Base-by-base conservation (phyloP, 768 basidiomycete species). In the Rubroboletus pulcherrimus region DNA sequence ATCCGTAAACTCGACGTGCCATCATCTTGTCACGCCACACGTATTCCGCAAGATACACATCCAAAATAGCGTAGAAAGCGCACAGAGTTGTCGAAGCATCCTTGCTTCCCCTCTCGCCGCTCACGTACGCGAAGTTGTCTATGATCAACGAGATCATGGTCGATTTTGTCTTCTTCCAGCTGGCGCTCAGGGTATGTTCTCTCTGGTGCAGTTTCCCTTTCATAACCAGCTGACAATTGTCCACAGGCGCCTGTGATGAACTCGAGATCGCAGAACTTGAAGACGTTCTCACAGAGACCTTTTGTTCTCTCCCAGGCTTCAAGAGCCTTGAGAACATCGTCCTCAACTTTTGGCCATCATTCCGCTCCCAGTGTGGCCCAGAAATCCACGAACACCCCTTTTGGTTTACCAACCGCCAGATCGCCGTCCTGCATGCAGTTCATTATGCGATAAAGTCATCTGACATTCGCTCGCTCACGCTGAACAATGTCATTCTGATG, bases 311-410 rank as follows among this genome's bases (percentile, higher is more conserved):
- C 1, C 19, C 63, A 1, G 39, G 37, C 17, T 61, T 71, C 43
- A 53, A 56, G 53, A 62, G 58, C 34, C 62, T 71, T 4, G 55
- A 61, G 37, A 55, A 50, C 8, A 53, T 71, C 14, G 49, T 53
- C 7, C 63, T 72, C 49, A 69, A 63, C 50, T 71, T 71, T 33
- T 71, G 69, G 69, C 69, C 69, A 8, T 66, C 67, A 0, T 72
- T 71, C 56, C 51, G 49, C 24, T 64, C 69, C 7, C 60, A 66
- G 15, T 33, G 19, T 6, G 69, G 63, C 2, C 14, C 30, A 10
- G 69, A 71, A 43, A 40, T 65, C 8, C 65, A 50, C 17, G 71
- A 71, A 15, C 60, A 65, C 19, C 71, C 69, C 5, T 71, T 60
- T 43, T 71, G 69, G 69, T 71, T 72, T 48, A 59, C 69, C 34